phyloP scores from a whole-genome alignment of 176 grass and related monocot species.

The Oryza officinalis region DNA sequence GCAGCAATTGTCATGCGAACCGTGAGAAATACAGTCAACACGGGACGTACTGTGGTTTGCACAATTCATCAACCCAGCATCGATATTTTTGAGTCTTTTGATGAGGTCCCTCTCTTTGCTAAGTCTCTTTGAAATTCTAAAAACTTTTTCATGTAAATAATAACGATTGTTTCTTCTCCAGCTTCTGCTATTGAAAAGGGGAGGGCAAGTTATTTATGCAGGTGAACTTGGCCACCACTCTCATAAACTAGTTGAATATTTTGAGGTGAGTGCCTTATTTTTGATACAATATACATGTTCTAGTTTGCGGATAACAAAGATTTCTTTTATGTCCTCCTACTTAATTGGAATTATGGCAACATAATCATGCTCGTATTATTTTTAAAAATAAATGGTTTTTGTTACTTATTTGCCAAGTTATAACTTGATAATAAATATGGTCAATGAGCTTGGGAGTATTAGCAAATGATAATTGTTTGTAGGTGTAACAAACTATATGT shows the following conservation, averaged over 20 bases:
- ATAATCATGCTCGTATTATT: background rate
- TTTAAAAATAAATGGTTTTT: background rate
- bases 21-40: constrained; percentile 95
- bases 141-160: background rate
- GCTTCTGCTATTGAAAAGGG: constrained; percentile 88
- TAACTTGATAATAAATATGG: constrained; percentile 1
- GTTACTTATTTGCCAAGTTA: background rate
- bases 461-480: background rate
- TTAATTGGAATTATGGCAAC: background rate
- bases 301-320: background rate
- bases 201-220: constrained; percentile 84
- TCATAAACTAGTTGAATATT: constrained; percentile 82
- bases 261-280: constrained; percentile 50
- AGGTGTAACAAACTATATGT: background rate
- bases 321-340: background rate
- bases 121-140: background rate
- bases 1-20: constrained; percentile 97
- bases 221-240: constrained; percentile 79
- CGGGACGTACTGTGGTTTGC: constrained; percentile 89
- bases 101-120: constrained; percentile 52
- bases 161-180: constrained; percentile 38
- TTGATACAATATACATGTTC: background rate
- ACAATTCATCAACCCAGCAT: constrained; percentile 98
- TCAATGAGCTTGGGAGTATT: background rate
- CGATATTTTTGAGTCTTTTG: constrained; percentile 96